Conservation (phyloP, 352 stramenopile genomes). For the Phytophthora melonis region DNA sequence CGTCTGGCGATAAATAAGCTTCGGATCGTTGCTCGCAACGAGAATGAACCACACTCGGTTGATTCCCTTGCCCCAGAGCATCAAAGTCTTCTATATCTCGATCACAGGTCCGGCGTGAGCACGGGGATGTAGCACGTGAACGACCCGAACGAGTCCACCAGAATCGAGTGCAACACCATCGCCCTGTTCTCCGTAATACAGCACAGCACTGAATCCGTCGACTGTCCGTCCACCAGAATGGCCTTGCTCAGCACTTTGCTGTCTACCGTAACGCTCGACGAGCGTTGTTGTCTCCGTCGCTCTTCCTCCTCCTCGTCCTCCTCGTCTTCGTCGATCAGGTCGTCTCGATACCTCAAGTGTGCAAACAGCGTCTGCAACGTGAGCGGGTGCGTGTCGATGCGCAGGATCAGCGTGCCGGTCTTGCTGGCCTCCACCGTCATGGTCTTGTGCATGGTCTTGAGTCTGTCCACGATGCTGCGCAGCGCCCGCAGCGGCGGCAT, state of each 20-base stretch:
- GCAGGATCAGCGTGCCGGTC: constrained; percentile 70
- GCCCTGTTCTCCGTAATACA: constrained; percentile 86
- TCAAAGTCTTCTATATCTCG: constrained; percentile 20
- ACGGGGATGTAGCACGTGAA: constrained; percentile 88
- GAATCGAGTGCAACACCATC: constrained; percentile 83
- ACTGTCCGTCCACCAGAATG: constrained; percentile 76
- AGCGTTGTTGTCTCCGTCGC: constrained; percentile 33
- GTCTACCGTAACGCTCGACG: constrained; percentile 79
- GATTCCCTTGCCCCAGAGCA: background rate
- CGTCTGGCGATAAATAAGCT: constrained; percentile 22
- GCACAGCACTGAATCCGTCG: constrained; percentile 76
- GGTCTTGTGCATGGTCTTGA: constrained; percentile 80
- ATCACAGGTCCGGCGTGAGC: constrained; percentile 64
- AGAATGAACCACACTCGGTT: background rate
- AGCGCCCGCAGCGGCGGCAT: constrained; percentile 76
- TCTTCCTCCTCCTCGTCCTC: constrained; percentile 44
- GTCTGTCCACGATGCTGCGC: constrained; percentile 74
- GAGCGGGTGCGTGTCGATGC: constrained; percentile 75
- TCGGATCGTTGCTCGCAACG: background rate
- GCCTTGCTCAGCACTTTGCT: constrained; percentile 82
- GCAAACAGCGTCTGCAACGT: constrained; percentile 84
- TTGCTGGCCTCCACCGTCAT: constrained; percentile 82
- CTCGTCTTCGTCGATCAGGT: constrained; percentile 68
- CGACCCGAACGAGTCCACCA: constrained; percentile 79
- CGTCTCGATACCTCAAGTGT: constrained; percentile 74